A percentile compares a stretch with the other conserved stretches of the same genome.
These are phyloP conservation scores for Pascua guehoae DNA, from an alignment of 1,284 basidiomycete species.

Conservation along the genomic window DNA sequence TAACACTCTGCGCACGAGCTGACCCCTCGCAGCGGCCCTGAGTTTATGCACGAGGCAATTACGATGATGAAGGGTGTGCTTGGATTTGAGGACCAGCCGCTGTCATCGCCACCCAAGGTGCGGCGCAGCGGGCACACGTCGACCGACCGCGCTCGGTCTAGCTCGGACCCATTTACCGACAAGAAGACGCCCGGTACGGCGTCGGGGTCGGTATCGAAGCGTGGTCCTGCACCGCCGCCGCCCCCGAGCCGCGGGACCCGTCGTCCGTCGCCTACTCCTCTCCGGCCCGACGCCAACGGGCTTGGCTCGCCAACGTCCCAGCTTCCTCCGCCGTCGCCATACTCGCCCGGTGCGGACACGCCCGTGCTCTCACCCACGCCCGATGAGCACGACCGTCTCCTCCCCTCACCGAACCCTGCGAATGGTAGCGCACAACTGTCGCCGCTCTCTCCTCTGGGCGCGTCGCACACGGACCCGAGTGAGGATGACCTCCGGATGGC, in stretches of 20 bases:
- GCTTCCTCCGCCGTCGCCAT: not conserved
- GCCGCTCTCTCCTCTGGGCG: not conserved
- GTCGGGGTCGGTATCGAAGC: no score
- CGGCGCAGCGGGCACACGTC: constrained; percentile 6
- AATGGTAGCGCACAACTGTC: not conserved
- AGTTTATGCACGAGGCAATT: constrained; percentile 46
- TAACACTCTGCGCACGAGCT: constrained; percentile 1
- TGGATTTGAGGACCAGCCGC: constrained; percentile 39
- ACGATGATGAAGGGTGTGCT: constrained; percentile 43
- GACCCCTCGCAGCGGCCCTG: constrained; percentile 25
- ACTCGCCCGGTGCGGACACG: not conserved
- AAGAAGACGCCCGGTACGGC: not conserved
- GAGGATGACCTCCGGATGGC: constrained; percentile 1
- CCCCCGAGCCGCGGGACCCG: no score
- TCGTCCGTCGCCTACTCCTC: no score
- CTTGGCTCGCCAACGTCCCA: not conserved
- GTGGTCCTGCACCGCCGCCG: no score
- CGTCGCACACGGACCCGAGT: not conserved
- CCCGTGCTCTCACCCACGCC: not conserved
- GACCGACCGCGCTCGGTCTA: constrained; percentile 4
- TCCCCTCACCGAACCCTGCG: constrained; percentile 2
- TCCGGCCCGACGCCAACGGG: constrained; percentile 3
- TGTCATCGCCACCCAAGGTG: constrained; percentile 35
- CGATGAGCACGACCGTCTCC: constrained; percentile 14
- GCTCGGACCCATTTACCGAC: constrained; percentile 42